Evolutionary conservation across 306 rosid species (phyloP).

Genomic region (Canavalia ensiformis): DNA sequence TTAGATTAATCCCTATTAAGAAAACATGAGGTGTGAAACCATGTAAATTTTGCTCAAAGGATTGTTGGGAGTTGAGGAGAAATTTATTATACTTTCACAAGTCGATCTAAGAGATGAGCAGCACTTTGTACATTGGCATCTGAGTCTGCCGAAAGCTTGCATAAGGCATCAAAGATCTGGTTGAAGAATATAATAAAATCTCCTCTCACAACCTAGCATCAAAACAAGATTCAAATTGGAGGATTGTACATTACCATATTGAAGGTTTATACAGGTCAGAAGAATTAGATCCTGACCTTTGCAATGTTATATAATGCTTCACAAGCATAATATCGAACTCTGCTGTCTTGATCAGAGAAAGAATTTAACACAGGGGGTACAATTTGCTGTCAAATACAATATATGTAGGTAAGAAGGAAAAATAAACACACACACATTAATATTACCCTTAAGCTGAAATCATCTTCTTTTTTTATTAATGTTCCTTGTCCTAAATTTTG

Average conservation of each 20-base stretch:
- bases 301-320: slow-evolving; percentile 98
- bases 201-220: slow-evolving; percentile 95
- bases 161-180: slow-evolving; percentile 95
- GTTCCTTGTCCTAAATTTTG: slow-evolving; percentile 16
- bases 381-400: slow-evolving; percentile 77
- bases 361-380: slow-evolving; percentile 94
- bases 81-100: slow-evolving; percentile 75
- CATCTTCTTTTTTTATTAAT: background rate
- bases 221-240: slow-evolving; percentile 50
- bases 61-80: slow-evolving; percentile 13
- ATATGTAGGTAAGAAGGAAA: slow-evolving; percentile 35
- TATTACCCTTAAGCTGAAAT: slow-evolving; percentile 13
- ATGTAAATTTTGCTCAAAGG: slow-evolving; percentile 7
- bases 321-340: slow-evolving; percentile 99
- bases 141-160: slow-evolving; percentile 98
- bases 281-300: slow-evolving; percentile 68
- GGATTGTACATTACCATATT: slow-evolving; percentile 40
- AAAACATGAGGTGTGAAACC: background rate
- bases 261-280: slow-evolving; percentile 39
- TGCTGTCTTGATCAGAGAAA: slow-evolving; percentile 98
- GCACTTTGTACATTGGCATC: slow-evolving; percentile 98
- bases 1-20: slow-evolving; percentile 28
- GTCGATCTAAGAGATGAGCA: slow-evolving; percentile 96
- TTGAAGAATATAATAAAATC: slow-evolving; percentile 96
- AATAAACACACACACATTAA: slow-evolving; percentile 17